phyloP scores from a whole-genome alignment of 2,329 filamentous ascomycete species.

The Scopulariopsis brevicaulis region DNA sequence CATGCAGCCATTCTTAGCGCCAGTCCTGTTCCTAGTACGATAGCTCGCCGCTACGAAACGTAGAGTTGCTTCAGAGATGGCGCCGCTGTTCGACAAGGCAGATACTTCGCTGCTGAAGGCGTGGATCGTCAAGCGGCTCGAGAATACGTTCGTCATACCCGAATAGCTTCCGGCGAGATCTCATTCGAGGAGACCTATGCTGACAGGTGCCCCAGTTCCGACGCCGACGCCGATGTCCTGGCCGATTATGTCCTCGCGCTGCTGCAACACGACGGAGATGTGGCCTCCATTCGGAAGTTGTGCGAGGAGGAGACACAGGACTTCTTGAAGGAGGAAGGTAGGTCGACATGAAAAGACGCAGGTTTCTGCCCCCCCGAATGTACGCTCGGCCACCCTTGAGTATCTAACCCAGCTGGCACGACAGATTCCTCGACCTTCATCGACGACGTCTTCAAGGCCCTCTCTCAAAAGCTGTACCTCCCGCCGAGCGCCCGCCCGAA shows the following conservation, averaged over 20 bases:
- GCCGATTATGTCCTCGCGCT: constrained; percentile 78
- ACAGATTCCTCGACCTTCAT: constrained; percentile 52
- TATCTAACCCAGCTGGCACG: not conserved
- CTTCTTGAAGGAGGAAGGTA: constrained; percentile 54
- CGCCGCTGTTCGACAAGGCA: constrained; percentile 45
- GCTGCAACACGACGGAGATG: constrained; percentile 52
- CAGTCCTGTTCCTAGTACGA: not conserved
- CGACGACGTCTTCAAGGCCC: constrained; percentile 56
- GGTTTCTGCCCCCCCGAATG: too few species aligned
- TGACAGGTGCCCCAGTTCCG: constrained; percentile 40
- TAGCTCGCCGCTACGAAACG: not conserved
- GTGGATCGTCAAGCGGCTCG: constrained; percentile 69
- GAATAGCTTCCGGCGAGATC: constrained; percentile 4
- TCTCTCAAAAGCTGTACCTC: constrained; percentile 50
- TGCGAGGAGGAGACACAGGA: constrained; percentile 65
- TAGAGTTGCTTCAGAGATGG: not conserved
- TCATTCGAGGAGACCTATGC: not conserved
- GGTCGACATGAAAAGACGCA: not conserved
- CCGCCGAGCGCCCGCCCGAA: constrained; percentile 28
- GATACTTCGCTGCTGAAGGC: constrained; percentile 55
- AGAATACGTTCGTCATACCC: constrained; percentile 50
- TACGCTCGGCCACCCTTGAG: not conserved
- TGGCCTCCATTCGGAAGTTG: constrained; percentile 51
- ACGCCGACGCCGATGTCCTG: constrained; percentile 71
- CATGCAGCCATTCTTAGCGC: not conserved